phyloP scores from a whole-genome alignment of 2,329 filamentous ascomycete genomes.

The Ophiocordyceps unilateralis region DNA sequence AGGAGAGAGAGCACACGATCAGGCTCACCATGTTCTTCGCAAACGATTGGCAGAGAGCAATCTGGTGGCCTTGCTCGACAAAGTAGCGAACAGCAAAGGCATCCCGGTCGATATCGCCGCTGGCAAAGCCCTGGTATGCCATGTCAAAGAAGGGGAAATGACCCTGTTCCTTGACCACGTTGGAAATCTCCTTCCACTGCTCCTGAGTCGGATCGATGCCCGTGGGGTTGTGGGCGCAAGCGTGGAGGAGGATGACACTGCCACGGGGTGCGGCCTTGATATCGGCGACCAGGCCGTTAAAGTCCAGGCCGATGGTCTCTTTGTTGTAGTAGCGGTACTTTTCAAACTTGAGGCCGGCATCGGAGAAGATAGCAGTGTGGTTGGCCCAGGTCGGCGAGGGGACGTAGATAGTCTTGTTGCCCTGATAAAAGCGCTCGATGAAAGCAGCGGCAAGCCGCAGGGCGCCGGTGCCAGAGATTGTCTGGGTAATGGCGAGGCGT shows the following conservation, averaged over 20 bases:
- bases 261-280: slow-evolving; percentile 75
- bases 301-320: slow-evolving; percentile 94
- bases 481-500: slow-evolving; percentile 83
- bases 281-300: slow-evolving; percentile 80
- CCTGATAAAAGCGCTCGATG: slow-evolving; percentile 78
- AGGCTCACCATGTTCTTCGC: slow-evolving; percentile 92
- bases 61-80: slow-evolving; percentile 76
- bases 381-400: slow-evolving; percentile 95
- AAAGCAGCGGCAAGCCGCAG: slow-evolving; percentile 90
- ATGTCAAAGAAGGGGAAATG: slow-evolving; percentile 98
- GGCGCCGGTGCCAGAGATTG: slow-evolving; percentile 94
- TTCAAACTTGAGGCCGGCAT: slow-evolving; percentile 77
- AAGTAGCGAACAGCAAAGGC: slow-evolving; percentile 91
- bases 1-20: not conserved
- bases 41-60: slow-evolving; percentile 82
- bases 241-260: slow-evolving; percentile 86
- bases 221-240: slow-evolving; percentile 95
- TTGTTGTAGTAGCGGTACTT: slow-evolving; percentile 99
- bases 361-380: slow-evolving; percentile 90
- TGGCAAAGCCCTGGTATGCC: slow-evolving; percentile 98
- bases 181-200: slow-evolving; percentile 85
- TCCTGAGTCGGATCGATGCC: slow-evolving; percentile 83
- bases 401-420: slow-evolving; percentile 91
- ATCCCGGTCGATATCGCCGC: slow-evolving; percentile 78
- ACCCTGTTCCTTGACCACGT: slow-evolving; percentile 66